Conservation (phyloP, 306 rosid species). For the Begonia peltatifolia region DNA sequence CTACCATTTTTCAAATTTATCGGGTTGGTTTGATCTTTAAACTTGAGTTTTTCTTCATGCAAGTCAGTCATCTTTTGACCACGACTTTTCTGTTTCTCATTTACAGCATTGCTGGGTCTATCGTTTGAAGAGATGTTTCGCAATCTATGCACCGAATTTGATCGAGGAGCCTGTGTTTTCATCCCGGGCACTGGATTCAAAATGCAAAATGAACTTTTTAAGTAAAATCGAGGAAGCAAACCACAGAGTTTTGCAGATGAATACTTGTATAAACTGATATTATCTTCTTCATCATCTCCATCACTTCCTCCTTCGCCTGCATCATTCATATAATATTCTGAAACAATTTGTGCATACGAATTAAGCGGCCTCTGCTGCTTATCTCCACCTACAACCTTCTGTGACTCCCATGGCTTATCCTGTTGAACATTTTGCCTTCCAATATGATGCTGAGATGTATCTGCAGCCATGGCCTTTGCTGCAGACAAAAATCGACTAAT, state of each 20-base stretch:
- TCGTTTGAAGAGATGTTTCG: constrained; percentile 20
- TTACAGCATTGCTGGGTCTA: constrained; percentile 12
- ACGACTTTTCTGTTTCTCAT: neutral
- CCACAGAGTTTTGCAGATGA: constrained; percentile 27
- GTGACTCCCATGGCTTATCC: constrained; percentile 35
- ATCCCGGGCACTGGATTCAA: constrained; percentile 41
- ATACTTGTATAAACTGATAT: constrained; percentile 15
- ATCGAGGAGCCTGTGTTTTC: constrained; percentile 27
- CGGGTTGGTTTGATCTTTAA: constrained; percentile 11
- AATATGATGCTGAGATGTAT: constrained; percentile 32
- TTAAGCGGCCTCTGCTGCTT: constrained; percentile 13
- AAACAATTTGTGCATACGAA: constrained; percentile 21
- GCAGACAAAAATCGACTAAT: constrained; percentile 77
- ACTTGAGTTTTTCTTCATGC: constrained; percentile 6
- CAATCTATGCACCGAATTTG: constrained; percentile 23
- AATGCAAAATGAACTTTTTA: constrained; percentile 2
- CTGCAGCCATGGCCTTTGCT: constrained; percentile 73
- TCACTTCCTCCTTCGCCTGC: constrained; percentile 14
- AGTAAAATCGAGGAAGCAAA: constrained; percentile 38
- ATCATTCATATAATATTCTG: constrained; percentile 20
- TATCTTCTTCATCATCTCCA: constrained; percentile 25
- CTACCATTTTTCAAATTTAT: constrained; percentile 7
- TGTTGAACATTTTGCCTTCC: constrained; percentile 28
- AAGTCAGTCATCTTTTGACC: constrained; percentile 4
- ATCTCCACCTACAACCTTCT: constrained; percentile 16